Percentiles rank a stretch among this genome's conserved stretches.
phyloP scores from a whole-genome alignment of 345 rosid species.

The Hypericum androsaemum region DNA sequence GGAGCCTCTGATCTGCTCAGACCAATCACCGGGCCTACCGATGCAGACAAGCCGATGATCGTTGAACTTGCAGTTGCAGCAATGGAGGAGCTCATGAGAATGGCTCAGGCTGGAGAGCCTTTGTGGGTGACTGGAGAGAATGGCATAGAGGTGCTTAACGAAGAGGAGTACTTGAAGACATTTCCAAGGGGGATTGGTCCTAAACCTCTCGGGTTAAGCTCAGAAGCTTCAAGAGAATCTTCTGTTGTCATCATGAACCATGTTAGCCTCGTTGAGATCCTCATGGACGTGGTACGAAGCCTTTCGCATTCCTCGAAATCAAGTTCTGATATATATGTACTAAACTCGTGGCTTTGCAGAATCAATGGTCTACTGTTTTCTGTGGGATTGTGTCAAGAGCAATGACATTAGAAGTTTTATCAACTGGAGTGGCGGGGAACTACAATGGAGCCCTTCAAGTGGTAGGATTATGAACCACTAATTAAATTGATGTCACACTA shows the following conservation, averaged over 20 bases:
- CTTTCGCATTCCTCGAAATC: too few species aligned
- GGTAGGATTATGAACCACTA: slow-evolving; percentile 21
- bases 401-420: slow-evolving; percentile 23
- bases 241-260: slow-evolving; percentile 87
- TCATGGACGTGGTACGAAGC: slow-evolving; percentile 64
- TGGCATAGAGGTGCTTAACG: slow-evolving; percentile 37
- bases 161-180: slow-evolving; percentile 51
- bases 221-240: slow-evolving; percentile 64
- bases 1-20: neutral
- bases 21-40: slow-evolving; percentile 18
- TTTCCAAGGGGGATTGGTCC: slow-evolving; percentile 41
- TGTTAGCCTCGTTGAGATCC: slow-evolving; percentile 65
- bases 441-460: slow-evolving; percentile 32
- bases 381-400: slow-evolving; percentile 32
- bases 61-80: slow-evolving; percentile 65
- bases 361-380: slow-evolving; percentile 32
- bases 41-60: slow-evolving; percentile 58
- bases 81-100: slow-evolving; percentile 51
- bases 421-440: slow-evolving; percentile 17
- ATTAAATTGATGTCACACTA: neutral
- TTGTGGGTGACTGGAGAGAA: slow-evolving; percentile 50
- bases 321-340: neutral
- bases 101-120: slow-evolving; percentile 54
- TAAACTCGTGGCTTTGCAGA: slow-evolving; percentile 15
- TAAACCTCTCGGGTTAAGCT: slow-evolving; percentile 30